Conservation (phyloP, 108 stramenopile species). For the Pseudonitzschia delicatissima region DNA sequence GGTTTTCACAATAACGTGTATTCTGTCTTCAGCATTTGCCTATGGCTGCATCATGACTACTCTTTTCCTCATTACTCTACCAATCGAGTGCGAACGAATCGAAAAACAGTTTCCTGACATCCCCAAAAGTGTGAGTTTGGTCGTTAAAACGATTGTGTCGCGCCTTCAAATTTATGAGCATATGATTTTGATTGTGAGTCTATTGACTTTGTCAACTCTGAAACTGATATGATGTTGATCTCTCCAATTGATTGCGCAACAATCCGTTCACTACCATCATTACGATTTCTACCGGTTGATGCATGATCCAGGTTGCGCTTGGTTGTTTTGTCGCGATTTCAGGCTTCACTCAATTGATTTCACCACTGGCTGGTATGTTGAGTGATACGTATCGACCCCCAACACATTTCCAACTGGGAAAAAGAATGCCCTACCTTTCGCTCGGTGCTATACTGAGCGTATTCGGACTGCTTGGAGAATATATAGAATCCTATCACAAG, state of each 20-base stretch:
- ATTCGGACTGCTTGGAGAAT: conserved; percentile 50
- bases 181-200: no score
- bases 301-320: conserved; percentile 33
- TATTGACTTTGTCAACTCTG: no score
- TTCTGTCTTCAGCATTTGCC: conserved; percentile 55
- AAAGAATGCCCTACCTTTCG: conserved; percentile 56
- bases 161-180: no score
- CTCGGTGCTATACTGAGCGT: conserved; percentile 38
- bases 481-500: conserved; percentile 27
- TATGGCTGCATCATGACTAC: conserved; percentile 65
- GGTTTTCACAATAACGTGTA: conserved; percentile 21
- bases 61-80: conserved; percentile 61
- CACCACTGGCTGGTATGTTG: conserved; percentile 54
- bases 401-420: conserved; percentile 37
- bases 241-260: no score
- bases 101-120: conserved; percentile 25
- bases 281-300: no score
- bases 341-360: conserved; percentile 57
- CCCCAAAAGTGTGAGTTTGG: conserved; percentile 38
- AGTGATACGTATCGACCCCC: conserved; percentile 51
- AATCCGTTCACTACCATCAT: no score
- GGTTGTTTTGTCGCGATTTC: conserved; percentile 59
- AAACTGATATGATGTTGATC: no score
- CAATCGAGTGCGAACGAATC: conserved; percentile 60
- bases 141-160: no score